These are phyloP conservation scores for Asterionellopsis glacialis DNA, from an alignment of 108 stramenopile genomes.

Conservation along the genomic window DNA sequence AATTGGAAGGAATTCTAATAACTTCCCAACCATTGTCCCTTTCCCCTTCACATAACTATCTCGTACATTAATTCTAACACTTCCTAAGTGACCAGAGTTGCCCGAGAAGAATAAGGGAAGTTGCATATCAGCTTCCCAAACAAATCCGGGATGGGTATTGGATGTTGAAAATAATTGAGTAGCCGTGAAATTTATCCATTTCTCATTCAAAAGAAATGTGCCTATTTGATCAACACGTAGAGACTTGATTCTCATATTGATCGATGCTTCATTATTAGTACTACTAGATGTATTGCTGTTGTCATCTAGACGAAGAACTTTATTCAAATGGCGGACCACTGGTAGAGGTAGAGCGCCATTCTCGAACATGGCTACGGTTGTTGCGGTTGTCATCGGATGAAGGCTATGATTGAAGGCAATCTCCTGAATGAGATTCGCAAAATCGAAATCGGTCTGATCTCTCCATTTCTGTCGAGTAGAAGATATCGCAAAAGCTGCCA, in stretches of 20 bases:
- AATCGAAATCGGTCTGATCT: too few relatives aligned
- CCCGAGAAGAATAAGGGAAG: background rate
- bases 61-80: background rate
- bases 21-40: background rate
- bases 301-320: too few relatives aligned
- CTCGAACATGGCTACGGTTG: too few relatives aligned
- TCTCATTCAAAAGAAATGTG: background rate
- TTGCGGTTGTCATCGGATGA: too few relatives aligned
- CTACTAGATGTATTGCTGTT: too few relatives aligned
- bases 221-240: background rate
- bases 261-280: too few relatives aligned
- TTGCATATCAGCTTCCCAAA: background rate
- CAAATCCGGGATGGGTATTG: background rate
- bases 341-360: too few relatives aligned
- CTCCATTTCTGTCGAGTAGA: too few relatives aligned
- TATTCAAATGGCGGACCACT: too few relatives aligned
- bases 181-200: background rate
- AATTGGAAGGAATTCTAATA: background rate
- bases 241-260: background rate
- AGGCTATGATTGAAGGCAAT: too few relatives aligned
- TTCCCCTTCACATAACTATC: background rate
- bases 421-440: too few relatives aligned
- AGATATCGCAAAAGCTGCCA: too few relatives aligned
- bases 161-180: background rate
- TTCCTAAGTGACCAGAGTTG: background rate